Percentiles rank a stretch among this genome's conserved stretches.
phyloP scores from a whole-genome alignment of 371 early-diverging fungal species.

The Gilbertella persicaria region DNA sequence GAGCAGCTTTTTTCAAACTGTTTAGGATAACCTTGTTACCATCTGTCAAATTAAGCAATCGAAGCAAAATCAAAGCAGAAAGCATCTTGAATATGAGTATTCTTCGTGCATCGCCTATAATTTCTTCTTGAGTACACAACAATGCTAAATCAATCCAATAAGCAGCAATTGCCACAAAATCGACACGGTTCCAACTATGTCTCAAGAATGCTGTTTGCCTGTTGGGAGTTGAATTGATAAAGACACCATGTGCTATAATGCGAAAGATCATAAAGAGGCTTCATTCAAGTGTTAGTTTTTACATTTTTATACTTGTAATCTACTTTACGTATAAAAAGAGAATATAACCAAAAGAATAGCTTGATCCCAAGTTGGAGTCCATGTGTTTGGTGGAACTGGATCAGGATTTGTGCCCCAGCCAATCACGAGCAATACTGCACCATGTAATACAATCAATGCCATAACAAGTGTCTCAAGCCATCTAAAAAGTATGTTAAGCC shows the following conservation, averaged over 20 bases:
- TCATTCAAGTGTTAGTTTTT: conserved; percentile 4
- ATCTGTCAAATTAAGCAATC: conserved; percentile 62
- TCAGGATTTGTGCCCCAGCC: conserved; percentile 43
- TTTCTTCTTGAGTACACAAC: conserved; percentile 34
- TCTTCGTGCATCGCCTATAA: conserved; percentile 34
- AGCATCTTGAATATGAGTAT: conserved; percentile 60
- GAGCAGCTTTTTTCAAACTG: conserved; percentile 65
- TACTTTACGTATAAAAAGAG: conserved; percentile 58
- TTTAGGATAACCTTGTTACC: conserved; percentile 63
- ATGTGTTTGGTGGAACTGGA: conserved; percentile 37
- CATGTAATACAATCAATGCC: conserved; percentile 53
- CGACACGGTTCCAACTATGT: conserved; percentile 72
- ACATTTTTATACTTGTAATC: not conserved
- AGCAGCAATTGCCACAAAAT: conserved; percentile 57
- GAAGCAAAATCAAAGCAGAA: conserved; percentile 56
- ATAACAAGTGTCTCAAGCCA: conserved; percentile 61
- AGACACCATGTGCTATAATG: conserved; percentile 58
- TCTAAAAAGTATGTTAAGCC: conserved; percentile 25
- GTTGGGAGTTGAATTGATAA: conserved; percentile 38
- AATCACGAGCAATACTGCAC: conserved; percentile 42
- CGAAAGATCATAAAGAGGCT: conserved; percentile 49
- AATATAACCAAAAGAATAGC: conserved; percentile 57
- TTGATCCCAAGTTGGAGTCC: conserved; percentile 61
- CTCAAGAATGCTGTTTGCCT: conserved; percentile 52
- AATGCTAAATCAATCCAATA: conserved; percentile 64